A percentile compares a stretch with the other conserved stretches of the same genome.
phyloP scores from a whole-genome alignment of 768 basidiomycete genomes.

The Naganishia antarctica region DNA sequence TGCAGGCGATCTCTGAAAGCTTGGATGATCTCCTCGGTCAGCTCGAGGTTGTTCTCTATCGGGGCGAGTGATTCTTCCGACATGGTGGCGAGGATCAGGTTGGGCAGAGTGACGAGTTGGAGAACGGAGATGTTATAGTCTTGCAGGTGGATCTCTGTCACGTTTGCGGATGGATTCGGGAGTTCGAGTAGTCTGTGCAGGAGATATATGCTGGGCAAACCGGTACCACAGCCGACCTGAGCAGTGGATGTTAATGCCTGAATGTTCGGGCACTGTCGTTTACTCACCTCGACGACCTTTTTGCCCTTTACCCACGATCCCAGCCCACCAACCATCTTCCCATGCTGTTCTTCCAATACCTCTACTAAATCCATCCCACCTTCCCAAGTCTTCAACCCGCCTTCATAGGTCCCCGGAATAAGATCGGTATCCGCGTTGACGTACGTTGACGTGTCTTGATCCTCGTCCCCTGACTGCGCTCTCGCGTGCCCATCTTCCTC shows the following conservation, averaged over 20 bases:
- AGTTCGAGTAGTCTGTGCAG: constrained; percentile 56
- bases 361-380: constrained; percentile 81
- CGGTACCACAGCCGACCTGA: constrained; percentile 90
- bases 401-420: constrained; percentile 87
- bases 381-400: constrained; percentile 97
- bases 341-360: constrained; percentile 50
- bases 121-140: constrained; percentile 84
- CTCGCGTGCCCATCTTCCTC: constrained; percentile 27
- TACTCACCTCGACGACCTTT: constrained; percentile 66
- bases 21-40: constrained; percentile 61
- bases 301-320: constrained; percentile 52
- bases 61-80: constrained; percentile 36
- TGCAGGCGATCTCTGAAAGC: constrained; percentile 64
- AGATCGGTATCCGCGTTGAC: constrained; percentile 83
- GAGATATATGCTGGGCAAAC: constrained; percentile 72
- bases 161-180: not conserved
- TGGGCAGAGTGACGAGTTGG: constrained; percentile 56
- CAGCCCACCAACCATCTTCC: constrained; percentile 30
- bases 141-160: constrained; percentile 65
- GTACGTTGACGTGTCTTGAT: constrained; percentile 54
- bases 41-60: constrained; percentile 49
- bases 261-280: not conserved
- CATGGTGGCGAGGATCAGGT: constrained; percentile 45
- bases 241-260: not conserved
- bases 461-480: constrained; percentile 17